Base-by-base conservation (phyloP, 2,329 filamentous ascomycete species). In the Xylariaceae sp. region DNA sequence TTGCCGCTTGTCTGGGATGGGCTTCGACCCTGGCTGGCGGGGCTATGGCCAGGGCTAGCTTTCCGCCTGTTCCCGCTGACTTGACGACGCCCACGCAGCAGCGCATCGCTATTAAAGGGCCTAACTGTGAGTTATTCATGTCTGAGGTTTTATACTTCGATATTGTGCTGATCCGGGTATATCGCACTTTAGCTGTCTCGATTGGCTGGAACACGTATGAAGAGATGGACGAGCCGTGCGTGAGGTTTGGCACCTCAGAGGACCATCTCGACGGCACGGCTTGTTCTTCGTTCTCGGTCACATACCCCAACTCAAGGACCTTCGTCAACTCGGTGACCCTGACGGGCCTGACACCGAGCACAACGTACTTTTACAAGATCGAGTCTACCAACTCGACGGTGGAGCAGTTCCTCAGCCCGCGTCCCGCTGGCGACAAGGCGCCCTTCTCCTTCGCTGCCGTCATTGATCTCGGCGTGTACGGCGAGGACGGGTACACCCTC, bases 331-430 rank as follows among this genome's bases (percentile, higher is more conserved):
- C 70, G 0, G 80, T 80, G 0, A 70, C 70, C 1, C 65, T 84
- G 32, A 69, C 70, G 0, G 70, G 63, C 6, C 66, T 84, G 18
- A 67, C 66, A 0, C 74, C 80, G 0, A 79, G 75, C 0, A 81
- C 79, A 1, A 80, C 73, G 0, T 84, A 84, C 66, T 84, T 80
- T 70, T 84, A 84, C 70, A 74, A 80, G 68, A 81, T 83, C 46
- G 71, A 70, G 8, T 81, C 79, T 2, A 76, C 72, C 26, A 84
- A 84, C 67, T 80, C 80, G 0, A 79, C 64, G 3, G 69, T 79
- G 8, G 73, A 76, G 32, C 73, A 77, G 37, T 84, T 84, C 66
- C 61, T 79, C 46, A 83, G 77, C 57, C 75, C 78, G 3, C 76
- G 80, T 0, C 55, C 68, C 2, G 71, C 80, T 0, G 81, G 81